Percentiles rank a stretch among this genome's conserved stretches.
These are phyloP conservation scores for Begonia peltatifolia DNA, from an alignment of 306 rosid genomes.

Conservation along the genomic window DNA sequence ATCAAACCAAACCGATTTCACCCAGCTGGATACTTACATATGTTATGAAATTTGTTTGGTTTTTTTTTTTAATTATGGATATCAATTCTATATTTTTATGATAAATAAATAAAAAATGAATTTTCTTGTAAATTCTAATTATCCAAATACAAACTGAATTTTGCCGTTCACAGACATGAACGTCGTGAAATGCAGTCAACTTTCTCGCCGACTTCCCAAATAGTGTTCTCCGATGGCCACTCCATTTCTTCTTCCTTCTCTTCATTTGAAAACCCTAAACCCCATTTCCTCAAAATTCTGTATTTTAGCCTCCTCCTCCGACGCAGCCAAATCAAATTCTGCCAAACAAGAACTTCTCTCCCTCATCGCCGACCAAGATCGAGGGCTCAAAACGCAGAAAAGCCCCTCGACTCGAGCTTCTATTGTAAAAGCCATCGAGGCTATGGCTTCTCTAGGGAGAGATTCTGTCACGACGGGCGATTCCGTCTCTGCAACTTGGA, in stretches of 20 bases:
- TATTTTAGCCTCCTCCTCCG: constrained; percentile 28
- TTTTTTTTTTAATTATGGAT: too few species aligned
- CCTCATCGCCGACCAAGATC: constrained; percentile 69
- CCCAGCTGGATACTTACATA: too few species aligned
- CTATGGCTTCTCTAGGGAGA: constrained; percentile 27
- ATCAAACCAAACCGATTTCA: too few species aligned
- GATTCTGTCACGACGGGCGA: constrained; percentile 43
- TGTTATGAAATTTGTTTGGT: too few species aligned
- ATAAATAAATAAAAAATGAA: too few species aligned
- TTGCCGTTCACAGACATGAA: too few species aligned
- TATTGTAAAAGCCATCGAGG: constrained; percentile 46
- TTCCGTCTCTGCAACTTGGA: constrained; percentile 72
- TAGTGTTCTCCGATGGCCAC: constrained; percentile 5
- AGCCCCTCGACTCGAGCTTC: constrained; percentile 26
- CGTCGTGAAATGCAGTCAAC: too few species aligned
- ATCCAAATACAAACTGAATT: too few species aligned
- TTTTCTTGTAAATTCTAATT: too few species aligned
- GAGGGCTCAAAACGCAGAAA: constrained; percentile 63
- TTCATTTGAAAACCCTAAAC: constrained; percentile 1
- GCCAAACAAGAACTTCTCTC: constrained; percentile 46
- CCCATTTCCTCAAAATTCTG: constrained; percentile 17
- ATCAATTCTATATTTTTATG: too few species aligned
- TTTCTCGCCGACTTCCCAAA: too few species aligned
- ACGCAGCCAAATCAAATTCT: constrained; percentile 33
- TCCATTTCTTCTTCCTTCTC: background rate